Base-by-base conservation (phyloP, 23 red algal species). In the Gracilaria caudata region DNA sequence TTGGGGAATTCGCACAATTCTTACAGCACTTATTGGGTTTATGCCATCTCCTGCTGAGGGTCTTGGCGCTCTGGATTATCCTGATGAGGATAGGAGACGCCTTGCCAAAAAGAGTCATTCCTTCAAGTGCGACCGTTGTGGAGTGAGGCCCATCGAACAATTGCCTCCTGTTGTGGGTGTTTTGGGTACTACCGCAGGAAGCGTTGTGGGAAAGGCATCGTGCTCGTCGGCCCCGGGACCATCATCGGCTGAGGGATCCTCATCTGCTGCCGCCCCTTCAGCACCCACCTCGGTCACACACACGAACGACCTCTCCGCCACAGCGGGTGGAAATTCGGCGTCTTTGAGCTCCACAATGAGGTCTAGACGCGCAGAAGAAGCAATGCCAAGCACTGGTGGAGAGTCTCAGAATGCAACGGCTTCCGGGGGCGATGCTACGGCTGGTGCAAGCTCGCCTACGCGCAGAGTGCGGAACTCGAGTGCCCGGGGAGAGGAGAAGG, bases 1-100 rank as follows among this genome's bases (percentile, higher is more conserved):
- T 28, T 99, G 97, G 97, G 92, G 97, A 13, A 94, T 99, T 58
- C 88, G 88, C 16, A 95, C 97, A 2, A 99, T 99, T 60, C 93
- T 99, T 12, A 96, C 91, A 12, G 97, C 92, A 12, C 93, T 99
- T 4, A 83, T 98, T 25, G 95, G 91, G 17, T 98, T 98, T 64
- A 98, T 98, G 95, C 95, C 95, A 10, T 76, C 65, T 39, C 81
- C 88, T n/a, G 84, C 79, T 7, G 87, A 92, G 32, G 95, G 95
- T 19, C 64, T 98, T 38, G 95, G 95, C 33, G 82, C 91, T 17
- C 81, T 98, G 17, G 87, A 98, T 61, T 94, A 88, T 86, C 84
- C 89, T 3, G 95, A 93, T 63, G 87, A 92, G 26, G 90, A 94
- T 11, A 56, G 95, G 17, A 49, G 87, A 49, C 71, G 65, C 46